A percentile compares a stretch with the other conserved stretches of the same genome.
Evolutionary conservation across 768 basidiomycete genomes (phyloP).

Genomic region (Phylloporus sp.): DNA sequence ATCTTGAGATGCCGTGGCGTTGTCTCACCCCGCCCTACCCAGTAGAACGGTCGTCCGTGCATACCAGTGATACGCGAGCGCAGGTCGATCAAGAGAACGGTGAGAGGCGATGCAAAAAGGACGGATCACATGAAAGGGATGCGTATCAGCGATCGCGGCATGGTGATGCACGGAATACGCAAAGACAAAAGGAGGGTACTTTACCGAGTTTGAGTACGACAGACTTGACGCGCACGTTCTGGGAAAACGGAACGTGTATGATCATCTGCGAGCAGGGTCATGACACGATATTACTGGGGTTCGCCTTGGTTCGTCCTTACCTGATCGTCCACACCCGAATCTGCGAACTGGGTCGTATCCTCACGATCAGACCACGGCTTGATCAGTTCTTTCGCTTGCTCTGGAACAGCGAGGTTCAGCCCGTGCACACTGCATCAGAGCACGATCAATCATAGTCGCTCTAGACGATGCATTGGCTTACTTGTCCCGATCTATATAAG

Average conservation of each 20-base stretch:
- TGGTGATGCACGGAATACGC: constrained; percentile 8
- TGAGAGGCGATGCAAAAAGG: constrained; percentile 4
- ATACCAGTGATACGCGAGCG: constrained; percentile 2
- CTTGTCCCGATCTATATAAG: constrained; percentile 65
- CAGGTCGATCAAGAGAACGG: not conserved
- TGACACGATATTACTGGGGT: constrained; percentile 8
- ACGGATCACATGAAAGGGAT: constrained; percentile 4
- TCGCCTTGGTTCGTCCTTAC: constrained; percentile 35
- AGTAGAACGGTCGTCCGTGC: constrained; percentile 2
- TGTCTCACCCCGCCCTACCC: constrained; percentile 67
- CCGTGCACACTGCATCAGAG: constrained; percentile 61
- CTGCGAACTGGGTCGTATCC: constrained; percentile 57
- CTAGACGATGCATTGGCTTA: constrained; percentile 27
- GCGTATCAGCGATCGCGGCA: constrained; percentile 8
- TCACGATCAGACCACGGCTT: constrained; percentile 83
- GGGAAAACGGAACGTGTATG: constrained; percentile 75
- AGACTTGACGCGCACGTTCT: constrained; percentile 74
- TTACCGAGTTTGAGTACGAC: constrained; percentile 73
- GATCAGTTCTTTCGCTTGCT: constrained; percentile 70
- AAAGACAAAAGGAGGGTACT: constrained; percentile 15
- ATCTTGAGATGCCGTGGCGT: constrained; percentile 73
- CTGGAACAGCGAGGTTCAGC: constrained; percentile 75
- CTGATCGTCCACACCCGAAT: constrained; percentile 86
- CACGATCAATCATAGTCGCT: constrained; percentile 1
- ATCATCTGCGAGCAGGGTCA: constrained; percentile 51